Base-by-base conservation (phyloP, 2,329 filamentous ascomycete genomes). In the Fusarium keratoplasticum region DNA sequence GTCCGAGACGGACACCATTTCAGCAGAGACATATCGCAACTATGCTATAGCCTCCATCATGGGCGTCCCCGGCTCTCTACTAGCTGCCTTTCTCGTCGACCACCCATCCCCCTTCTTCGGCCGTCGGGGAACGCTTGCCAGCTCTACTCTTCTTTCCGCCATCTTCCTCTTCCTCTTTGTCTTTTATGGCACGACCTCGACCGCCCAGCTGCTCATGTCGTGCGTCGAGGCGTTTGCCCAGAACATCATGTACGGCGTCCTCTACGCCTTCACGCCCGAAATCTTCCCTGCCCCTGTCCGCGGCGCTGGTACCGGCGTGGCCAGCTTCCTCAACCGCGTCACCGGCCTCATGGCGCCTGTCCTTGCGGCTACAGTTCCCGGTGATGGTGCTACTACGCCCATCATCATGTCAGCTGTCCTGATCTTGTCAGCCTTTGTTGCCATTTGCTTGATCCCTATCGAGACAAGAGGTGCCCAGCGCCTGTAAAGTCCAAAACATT, bases 31-130 rank as follows among this genome's bases (percentile, higher is more conserved):
- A 0, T 97, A 96, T 84, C 91, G 93, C 70, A 94, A 95, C 86
- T 96, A 95, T 81, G 92, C 92, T 81, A 95, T 97, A 81, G 94
- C 93, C 18, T 93, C 92, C 44, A 85, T 94, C 40, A 89, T 92
- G 57, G 94, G 94, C 42, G 90, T 96, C 3, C 94, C 94, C 0
- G 94, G 94, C 25, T 93, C 92, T 57, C 83, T 96, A 22, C 85
- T 96, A 11, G 94, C 92, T 18, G 93, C 92, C 69, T 94, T 89
- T 77, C 90, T 93, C 2, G 94, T 94, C 52, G 89, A 93, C 80
- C 86, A 90, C 71, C 86, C 86, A 20, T 91, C 89, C 20, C 86
- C 92, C 1, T 86, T 88, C 74, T 83, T 91, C 25, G 93, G 93
- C n/a, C 91, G 93, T 38, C 92, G 90, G 72, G 91, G 92, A 66